Evolutionary conservation across 83 land plant genomes (phyloP).

Genomic region (Picea engelmannii): DNA sequence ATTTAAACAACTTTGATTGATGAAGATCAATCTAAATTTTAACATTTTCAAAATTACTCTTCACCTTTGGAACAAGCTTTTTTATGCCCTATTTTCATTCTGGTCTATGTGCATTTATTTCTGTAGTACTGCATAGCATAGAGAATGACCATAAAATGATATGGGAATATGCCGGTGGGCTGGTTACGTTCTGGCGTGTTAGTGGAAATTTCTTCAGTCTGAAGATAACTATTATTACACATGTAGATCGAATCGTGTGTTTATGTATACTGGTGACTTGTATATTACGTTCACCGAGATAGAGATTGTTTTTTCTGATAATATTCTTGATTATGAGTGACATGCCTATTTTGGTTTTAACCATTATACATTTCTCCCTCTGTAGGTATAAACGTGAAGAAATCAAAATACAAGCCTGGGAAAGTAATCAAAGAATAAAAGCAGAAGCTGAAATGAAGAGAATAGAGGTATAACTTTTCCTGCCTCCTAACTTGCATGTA

Average conservation of each 20-base stretch:
- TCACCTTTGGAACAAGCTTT: neutral
- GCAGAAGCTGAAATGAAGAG: conserved; percentile 88
- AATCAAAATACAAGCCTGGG: conserved; percentile 95
- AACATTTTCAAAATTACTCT: neutral
- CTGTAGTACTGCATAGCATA: neutral
- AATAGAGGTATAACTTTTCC: conserved; percentile 65
- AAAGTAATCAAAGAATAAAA: conserved; percentile 78
- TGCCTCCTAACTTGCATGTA: no score
- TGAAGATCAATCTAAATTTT: neutral
- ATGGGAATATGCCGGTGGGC: neutral
- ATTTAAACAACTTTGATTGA: neutral
- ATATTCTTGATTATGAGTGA: neutral
- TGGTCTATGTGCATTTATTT: neutral
- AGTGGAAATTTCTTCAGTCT: neutral
- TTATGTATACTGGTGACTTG: neutral
- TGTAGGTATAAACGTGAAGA: conserved; percentile 90
- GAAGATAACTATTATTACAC: neutral
- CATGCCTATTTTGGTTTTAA: neutral
- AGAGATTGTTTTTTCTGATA: neutral
- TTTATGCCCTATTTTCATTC: neutral
- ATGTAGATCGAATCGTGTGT: neutral
- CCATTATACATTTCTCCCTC: conserved; percentile 2
- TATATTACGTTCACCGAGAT: neutral
- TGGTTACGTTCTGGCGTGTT: neutral
- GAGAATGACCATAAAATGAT: neutral